Evolutionary conservation across 179 eudicot species (phyloP).

Genomic region (Heliamphora pulchella): DNA sequence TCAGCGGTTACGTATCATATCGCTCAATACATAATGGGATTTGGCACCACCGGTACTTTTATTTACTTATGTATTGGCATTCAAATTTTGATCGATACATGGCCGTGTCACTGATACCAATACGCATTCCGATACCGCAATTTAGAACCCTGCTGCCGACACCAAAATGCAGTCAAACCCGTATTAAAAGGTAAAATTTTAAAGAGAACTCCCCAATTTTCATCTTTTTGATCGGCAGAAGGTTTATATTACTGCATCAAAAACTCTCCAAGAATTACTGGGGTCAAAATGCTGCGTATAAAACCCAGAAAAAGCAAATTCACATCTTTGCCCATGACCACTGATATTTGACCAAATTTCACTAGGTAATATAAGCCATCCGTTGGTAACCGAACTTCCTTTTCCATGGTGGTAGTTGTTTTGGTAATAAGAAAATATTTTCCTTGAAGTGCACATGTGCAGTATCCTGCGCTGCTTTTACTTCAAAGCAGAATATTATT

Average conservation of each 20-base stretch:
- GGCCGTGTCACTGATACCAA: too few relatives aligned
- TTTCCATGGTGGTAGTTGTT: constrained; percentile 16
- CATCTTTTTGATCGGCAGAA: too few relatives aligned
- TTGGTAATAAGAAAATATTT: constrained; percentile 4
- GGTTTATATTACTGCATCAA: too few relatives aligned
- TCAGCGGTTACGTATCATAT: too few relatives aligned
- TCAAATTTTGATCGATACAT: too few relatives aligned
- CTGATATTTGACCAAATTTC: constrained; percentile 24
- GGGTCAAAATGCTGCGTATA: neutral
- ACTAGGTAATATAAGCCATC: constrained; percentile 19
- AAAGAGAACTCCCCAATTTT: neutral
- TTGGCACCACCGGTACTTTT: too few relatives aligned
- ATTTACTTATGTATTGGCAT: too few relatives aligned
- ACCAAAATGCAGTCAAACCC: constrained; percentile 9
- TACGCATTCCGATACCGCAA: too few relatives aligned
- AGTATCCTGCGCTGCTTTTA: neutral
- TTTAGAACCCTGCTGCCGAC: neutral
- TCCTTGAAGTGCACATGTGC: constrained; percentile 17
- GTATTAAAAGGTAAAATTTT: neutral
- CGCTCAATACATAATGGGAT: too few relatives aligned
- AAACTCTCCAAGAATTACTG: neutral
- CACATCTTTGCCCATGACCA: constrained; percentile 2
- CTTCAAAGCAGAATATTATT: constrained; percentile 16
- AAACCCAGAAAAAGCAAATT: neutral
- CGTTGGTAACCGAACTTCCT: constrained; percentile 13